Evolutionary conservation across 139 green algal species (phyloP), one percentile per base, ranked within the genome.

Genomic region (Closterium sp.): DNA sequence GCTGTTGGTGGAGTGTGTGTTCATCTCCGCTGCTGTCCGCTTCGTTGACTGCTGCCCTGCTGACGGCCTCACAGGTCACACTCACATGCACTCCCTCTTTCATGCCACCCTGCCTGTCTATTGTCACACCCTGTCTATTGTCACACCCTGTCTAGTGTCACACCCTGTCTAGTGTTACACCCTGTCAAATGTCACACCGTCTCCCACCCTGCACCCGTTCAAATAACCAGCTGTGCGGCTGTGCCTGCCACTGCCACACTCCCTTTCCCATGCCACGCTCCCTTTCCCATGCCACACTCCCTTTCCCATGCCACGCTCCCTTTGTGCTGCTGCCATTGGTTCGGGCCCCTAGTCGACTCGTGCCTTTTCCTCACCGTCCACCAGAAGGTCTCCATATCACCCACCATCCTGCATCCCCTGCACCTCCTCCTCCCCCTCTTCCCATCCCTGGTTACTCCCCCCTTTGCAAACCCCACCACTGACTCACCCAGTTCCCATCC

Each of bases 1-100:
- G 91, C 88, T 94, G 87, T 12, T 90, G 23, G 91, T 94, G 33
- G 91, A 94, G 87, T 94, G 91, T 89, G 55, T 94, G 28, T 94
- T 94, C 30, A 81, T 33, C n/a, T 93, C 91, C 9, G 34, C 91
- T 4, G 69, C 32, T 30, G 34, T 94, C 25, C 91, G 88, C 34
- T 88, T 94, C 33, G 91, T 94, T 28, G 88, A 94, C 33, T 90
- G 31, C 84, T 94, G 91, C 43, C 89, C 88, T 28, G 1, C 16
- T 23, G 12, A 43, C 10, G 89, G 89, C 33, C 89, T 92, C 31
- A 69, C 89, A 55, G 89, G 83, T 90, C 8, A 28, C 84, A 86
- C 30, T 86, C 28, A 19, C 64, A 83, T 10, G 12, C 10, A 16
- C 64, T 28, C 28, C n/a, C 9, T 2, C 83, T 34, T 32, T 23